A percentile compares a stretch with the other conserved stretches of the same genome.
These are phyloP conservation scores for Lenwebbia sp. DNA, from an alignment of 345 rosid genomes.

Conservation along the genomic window DNA sequence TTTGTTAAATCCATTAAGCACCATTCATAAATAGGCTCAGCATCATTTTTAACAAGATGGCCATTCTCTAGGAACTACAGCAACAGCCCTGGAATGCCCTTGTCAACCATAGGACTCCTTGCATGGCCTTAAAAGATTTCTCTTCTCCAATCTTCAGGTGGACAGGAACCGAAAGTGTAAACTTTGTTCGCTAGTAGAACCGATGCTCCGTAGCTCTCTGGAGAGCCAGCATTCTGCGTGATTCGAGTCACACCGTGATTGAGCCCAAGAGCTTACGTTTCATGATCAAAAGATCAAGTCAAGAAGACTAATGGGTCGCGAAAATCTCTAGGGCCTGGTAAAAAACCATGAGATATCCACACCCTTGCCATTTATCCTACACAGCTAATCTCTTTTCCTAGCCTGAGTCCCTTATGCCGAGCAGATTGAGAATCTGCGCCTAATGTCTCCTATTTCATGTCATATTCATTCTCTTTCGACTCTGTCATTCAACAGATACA, in stretches of 20 bases:
- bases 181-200: slow-evolving; percentile 37
- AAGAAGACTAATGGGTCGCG: slow-evolving; percentile 8
- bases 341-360: neutral
- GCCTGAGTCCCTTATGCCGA: neutral
- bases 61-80: neutral
- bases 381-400: neutral
- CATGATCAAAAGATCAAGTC: slow-evolving; percentile 70
- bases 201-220: slow-evolving; percentile 28
- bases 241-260: neutral
- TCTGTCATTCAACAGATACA: neutral
- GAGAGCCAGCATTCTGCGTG: slow-evolving; percentile 55
- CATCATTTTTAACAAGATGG: neutral
- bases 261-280: slow-evolving; percentile 18
- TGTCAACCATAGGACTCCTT: neutral
- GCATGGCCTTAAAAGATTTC: slow-evolving; percentile 39
- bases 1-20: neutral
- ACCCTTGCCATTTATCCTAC: neutral
- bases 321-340: neutral
- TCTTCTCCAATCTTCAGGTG: slow-evolving; percentile 42
- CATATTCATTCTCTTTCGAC: neutral
- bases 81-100: neutral
- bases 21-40: neutral
- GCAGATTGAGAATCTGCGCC: neutral
- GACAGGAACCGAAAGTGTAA: slow-evolving; percentile 26
- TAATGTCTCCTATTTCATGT: neutral